Evolutionary conservation across 179 eudicot species (phyloP).

Genomic region (Gypsophila paniculata): DNA sequence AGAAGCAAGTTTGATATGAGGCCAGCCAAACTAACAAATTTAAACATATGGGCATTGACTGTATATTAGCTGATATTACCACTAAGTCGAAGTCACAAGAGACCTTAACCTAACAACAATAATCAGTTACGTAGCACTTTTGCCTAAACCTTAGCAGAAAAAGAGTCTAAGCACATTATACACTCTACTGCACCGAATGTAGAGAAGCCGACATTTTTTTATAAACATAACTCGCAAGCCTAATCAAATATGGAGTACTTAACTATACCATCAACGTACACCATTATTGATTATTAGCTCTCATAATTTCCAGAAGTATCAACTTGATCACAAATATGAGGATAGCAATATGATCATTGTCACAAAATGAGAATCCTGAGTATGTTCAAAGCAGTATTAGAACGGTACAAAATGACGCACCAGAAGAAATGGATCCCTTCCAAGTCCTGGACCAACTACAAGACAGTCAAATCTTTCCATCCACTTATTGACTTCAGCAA

Average conservation of each 20-base stretch:
- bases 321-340: neutral
- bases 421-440: conserved; percentile 94
- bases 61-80: neutral
- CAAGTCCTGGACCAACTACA: conserved; percentile 97
- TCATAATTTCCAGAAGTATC: neutral
- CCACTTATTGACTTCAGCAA: conserved; percentile 81
- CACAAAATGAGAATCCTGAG: neutral
- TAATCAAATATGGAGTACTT: neutral
- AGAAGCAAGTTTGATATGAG: neutral
- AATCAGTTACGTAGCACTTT: neutral
- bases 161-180: neutral
- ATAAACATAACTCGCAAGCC: neutral
- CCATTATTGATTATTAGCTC: neutral
- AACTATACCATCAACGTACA: neutral
- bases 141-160: neutral
- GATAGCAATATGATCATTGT: neutral
- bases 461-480: conserved; percentile 94
- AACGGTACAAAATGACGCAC: conserved; percentile 32
- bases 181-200: neutral
- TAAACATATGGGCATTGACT: neutral
- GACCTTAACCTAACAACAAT: neutral
- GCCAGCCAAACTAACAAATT: conserved; percentile 1
- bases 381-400: conserved; percentile 3
- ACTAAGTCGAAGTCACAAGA: neutral
- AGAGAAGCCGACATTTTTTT: neutral